phyloP scores from a whole-genome alignment of 306 rosid genomes.

The Vigna mungo region DNA sequence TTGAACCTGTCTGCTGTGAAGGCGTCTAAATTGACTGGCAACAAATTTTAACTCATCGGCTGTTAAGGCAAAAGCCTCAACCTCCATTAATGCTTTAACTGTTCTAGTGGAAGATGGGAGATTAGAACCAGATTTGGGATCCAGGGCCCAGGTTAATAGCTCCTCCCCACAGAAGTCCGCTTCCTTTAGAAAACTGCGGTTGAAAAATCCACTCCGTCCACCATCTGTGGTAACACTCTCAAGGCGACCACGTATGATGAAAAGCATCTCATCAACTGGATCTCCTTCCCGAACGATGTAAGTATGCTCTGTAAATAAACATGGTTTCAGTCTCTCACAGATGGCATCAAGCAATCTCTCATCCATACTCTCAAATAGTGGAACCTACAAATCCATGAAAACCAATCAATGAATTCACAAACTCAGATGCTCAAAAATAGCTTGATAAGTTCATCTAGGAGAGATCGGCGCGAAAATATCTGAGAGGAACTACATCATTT shows the following conservation, averaged over 20 bases:
- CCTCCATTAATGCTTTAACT: slow-evolving; percentile 84
- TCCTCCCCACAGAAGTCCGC: slow-evolving; percentile 99
- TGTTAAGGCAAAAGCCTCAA: slow-evolving; percentile 89
- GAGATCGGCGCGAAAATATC: slow-evolving; percentile 11
- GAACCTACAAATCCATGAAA: slow-evolving; percentile 72
- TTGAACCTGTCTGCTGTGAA: slow-evolving; percentile 98
- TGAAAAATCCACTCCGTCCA: slow-evolving; percentile 95
- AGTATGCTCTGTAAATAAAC: slow-evolving; percentile 82
- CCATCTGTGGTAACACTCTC: slow-evolving; percentile 99
- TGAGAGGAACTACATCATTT: slow-evolving; percentile 9
- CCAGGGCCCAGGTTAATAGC: slow-evolving; percentile 97
- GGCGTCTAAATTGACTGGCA: slow-evolving; percentile 96
- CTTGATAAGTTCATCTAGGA: background rate
- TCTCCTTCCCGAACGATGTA: slow-evolving; percentile 96
- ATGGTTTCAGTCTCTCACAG: slow-evolving; percentile 94
- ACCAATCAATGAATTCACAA: slow-evolving; percentile 40
- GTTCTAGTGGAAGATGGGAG: slow-evolving; percentile 95
- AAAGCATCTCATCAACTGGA: slow-evolving; percentile 99
- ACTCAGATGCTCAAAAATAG: slow-evolving; percentile 40
- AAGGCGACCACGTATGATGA: slow-evolving; percentile 96
- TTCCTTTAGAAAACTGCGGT: slow-evolving; percentile 80
- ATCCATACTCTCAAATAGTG: slow-evolving; percentile 92
- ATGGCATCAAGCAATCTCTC: slow-evolving; percentile 98
- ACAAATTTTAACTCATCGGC: slow-evolving; percentile 96
- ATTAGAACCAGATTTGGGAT: slow-evolving; percentile 95